A percentile compares a stretch with the other conserved stretches of the same genome.
These are phyloP conservation scores for Cladosporium cucumerinum DNA, from an alignment of 2,329 filamentous ascomycete genomes.

Conservation along the genomic window DNA sequence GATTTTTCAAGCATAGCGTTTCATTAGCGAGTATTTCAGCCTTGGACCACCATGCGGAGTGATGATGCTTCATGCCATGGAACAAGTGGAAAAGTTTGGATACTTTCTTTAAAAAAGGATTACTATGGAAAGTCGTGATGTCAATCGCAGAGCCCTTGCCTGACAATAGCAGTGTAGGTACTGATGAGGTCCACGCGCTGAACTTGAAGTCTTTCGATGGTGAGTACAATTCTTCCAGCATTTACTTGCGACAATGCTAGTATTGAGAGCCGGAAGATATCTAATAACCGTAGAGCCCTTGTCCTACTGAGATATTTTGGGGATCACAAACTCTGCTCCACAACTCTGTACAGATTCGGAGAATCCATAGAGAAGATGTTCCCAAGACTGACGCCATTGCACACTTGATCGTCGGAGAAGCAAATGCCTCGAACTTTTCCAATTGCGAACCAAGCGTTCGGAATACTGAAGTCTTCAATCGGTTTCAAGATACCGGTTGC, in stretches of 20 bases:
- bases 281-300: not conserved
- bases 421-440: not conserved
- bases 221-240: not conserved
- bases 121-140: not conserved
- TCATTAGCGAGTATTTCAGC: not conserved
- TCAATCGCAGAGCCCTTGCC: not conserved
- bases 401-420: conserved; percentile 2
- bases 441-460: conserved; percentile 15
- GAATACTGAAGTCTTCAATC: conserved; percentile 23
- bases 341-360: not conserved
- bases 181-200: not conserved
- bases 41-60: not conserved
- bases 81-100: not conserved
- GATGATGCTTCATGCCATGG: not conserved
- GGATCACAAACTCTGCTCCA: not conserved
- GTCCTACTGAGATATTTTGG: not conserved
- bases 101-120: not conserved
- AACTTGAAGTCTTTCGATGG: not conserved
- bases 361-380: not conserved
- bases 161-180: not conserved
- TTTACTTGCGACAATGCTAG: not conserved
- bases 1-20: not conserved
- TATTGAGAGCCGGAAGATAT: not conserved
- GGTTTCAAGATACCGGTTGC: conserved; percentile 26
- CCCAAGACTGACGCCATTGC: not conserved